Conservation (phyloP, 768 basidiomycete species). For the Kwoniella mangroviensis region DNA sequence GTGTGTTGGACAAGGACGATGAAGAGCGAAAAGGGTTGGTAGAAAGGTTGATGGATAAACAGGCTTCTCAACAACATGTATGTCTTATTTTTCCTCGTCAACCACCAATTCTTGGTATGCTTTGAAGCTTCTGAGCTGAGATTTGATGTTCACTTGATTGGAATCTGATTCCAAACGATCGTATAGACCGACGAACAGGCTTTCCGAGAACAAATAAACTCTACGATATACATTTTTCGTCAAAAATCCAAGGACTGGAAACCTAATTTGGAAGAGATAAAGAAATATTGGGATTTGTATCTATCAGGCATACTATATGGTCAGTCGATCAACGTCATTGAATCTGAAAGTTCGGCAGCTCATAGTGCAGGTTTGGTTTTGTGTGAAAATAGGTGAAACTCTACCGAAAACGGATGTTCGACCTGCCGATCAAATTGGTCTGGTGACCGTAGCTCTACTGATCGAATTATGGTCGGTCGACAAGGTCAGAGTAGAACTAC, state of each 20-base stretch:
- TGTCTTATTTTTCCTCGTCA: slow-evolving; percentile 14
- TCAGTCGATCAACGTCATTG: slow-evolving; percentile 16
- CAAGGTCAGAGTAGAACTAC: background rate
- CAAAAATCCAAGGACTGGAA: slow-evolving; percentile 16
- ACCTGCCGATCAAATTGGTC: slow-evolving; percentile 38
- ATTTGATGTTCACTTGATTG: too few relatives aligned
- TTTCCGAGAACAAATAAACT: slow-evolving; percentile 31
- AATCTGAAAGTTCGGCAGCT: background rate
- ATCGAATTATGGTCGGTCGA: slow-evolving; percentile 20
- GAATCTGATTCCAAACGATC: too few relatives aligned
- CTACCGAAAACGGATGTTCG: slow-evolving; percentile 44
- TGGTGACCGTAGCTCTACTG: slow-evolving; percentile 22
- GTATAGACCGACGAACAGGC: slow-evolving; percentile 27
- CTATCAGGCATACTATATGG: slow-evolving; percentile 38
- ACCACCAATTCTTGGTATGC: too few relatives aligned
- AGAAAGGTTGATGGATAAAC: slow-evolving; percentile 12
- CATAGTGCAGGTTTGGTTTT: background rate
- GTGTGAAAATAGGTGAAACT: slow-evolving; percentile 24
- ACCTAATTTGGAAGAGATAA: slow-evolving; percentile 21
- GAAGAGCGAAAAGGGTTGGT: slow-evolving; percentile 5
- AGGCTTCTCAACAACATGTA: slow-evolving; percentile 20
- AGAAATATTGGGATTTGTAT: slow-evolving; percentile 38
- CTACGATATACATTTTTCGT: slow-evolving; percentile 26
- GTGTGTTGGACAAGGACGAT: slow-evolving; percentile 13
- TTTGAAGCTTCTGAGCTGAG: too few relatives aligned